Evolutionary conservation across 441 rosid genomes (phyloP).

Genomic region (Dalechampia spathulata): DNA sequence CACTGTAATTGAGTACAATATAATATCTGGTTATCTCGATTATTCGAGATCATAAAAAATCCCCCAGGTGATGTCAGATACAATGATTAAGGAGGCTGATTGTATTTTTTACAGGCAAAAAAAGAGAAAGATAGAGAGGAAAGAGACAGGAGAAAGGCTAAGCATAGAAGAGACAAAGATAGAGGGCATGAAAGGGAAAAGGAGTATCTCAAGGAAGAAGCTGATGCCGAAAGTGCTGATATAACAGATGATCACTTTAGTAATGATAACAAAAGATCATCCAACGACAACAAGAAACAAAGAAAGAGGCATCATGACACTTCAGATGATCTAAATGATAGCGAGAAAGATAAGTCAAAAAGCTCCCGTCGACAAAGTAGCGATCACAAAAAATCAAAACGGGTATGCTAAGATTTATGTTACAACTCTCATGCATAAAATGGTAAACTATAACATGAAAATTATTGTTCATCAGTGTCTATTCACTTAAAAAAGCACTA

Average conservation of each 20-base stretch:
- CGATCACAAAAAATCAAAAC: slow-evolving; percentile 78
- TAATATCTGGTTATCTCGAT: not conserved
- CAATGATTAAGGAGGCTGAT: not conserved
- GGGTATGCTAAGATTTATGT: slow-evolving; percentile 34
- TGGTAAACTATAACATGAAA: not conserved
- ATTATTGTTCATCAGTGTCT: not conserved
- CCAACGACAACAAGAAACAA: slow-evolving; percentile 71
- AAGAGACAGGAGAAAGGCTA: slow-evolving; percentile 48
- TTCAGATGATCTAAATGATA: slow-evolving; percentile 60
- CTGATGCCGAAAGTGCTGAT: slow-evolving; percentile 64
- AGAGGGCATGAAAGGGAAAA: slow-evolving; percentile 61
- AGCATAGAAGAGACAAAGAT: slow-evolving; percentile 66
- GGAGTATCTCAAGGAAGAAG: slow-evolving; percentile 63
- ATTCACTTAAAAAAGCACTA: not conserved
- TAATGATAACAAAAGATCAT: slow-evolving; percentile 59
- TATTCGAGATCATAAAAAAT: not conserved
- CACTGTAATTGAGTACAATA: not conserved
- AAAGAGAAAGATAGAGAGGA: slow-evolving; percentile 42
- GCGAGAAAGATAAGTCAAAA: slow-evolving; percentile 63
- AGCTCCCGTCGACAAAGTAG: slow-evolving; percentile 69
- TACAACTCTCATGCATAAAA: not conserved
- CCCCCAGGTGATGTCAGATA: too few relatives aligned
- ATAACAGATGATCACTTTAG: slow-evolving; percentile 28
- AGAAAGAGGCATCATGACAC: slow-evolving; percentile 67
- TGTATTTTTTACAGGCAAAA: slow-evolving; percentile 31